phyloP scores from a whole-genome alignment of 208 protist genomes.

The Tritrichomonas foetus region DNA sequence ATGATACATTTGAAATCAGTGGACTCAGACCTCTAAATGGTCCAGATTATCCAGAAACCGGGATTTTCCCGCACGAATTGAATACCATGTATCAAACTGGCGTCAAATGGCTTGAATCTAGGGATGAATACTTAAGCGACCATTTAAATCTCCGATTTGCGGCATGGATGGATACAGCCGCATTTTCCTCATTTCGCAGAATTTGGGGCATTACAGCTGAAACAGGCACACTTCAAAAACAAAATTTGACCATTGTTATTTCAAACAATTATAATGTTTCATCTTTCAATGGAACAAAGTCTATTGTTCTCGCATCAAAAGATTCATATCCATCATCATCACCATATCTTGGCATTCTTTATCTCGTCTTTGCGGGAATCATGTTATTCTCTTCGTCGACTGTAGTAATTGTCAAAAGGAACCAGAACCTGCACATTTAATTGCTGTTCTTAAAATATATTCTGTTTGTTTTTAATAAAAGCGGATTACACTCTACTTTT shows the following conservation, averaged over 20 bases:
- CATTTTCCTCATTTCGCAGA: not conserved
- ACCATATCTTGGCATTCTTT: not conserved
- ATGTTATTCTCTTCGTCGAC: not conserved
- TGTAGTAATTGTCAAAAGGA: not conserved
- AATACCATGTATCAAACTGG: not conserved
- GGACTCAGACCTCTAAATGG: not conserved
- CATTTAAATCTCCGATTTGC: not conserved
- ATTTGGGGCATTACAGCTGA: not conserved
- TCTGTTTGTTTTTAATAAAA: too few species aligned
- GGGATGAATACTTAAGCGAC: not conserved
- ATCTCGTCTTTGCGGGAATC: not conserved
- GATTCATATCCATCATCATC: not conserved
- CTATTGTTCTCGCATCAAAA: not conserved
- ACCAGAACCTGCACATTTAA: too few species aligned
- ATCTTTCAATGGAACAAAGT: not conserved
- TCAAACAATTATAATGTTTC: not conserved
- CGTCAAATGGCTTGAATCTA: not conserved
- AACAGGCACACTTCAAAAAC: not conserved
- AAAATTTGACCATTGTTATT: not conserved
- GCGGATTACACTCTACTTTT: too few species aligned
- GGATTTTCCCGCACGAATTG: not conserved
- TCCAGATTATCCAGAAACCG: not conserved
- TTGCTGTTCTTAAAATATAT: too few species aligned
- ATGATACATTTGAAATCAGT: conserved; percentile 20
- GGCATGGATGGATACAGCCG: conserved; percentile 19